Conservation (phyloP, 495 filamentous ascomycete genomes). For the Pyrenula massariospora region DNA sequence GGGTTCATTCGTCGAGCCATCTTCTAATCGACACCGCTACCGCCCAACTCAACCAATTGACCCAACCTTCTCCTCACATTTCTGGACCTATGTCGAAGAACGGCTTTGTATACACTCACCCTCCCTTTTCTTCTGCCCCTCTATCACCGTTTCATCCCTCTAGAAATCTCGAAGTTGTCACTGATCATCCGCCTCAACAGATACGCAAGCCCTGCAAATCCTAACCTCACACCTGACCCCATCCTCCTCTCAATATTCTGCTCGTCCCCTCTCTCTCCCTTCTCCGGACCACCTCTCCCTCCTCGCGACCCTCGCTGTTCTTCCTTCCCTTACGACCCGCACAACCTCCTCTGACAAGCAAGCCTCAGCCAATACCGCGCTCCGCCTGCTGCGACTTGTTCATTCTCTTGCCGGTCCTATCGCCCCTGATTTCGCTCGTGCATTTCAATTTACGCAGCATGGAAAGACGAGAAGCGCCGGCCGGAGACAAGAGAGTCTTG, state of each 20-base stretch:
- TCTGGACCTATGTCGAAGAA: background rate
- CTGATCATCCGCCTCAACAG: background rate
- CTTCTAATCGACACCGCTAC: no score
- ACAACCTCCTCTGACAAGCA: conserved; percentile 38
- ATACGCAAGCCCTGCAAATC: conserved; percentile 55
- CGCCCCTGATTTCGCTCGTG: conserved; percentile 31
- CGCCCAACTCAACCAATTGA: background rate
- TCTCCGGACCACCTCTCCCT: conserved; percentile 51
- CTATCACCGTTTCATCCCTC: no score
- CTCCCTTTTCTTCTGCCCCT: background rate
- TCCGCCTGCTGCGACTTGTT: conserved; percentile 47
- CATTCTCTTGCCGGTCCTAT: conserved; percentile 38
- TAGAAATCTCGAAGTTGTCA: no score
- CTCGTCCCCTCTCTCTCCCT: conserved; percentile 33
- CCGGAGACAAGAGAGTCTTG: background rate
- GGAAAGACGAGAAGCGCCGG: background rate
- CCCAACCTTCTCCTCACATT: background rate
- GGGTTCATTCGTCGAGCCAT: no score
- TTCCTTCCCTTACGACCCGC: conserved; percentile 57
- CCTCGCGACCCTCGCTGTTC: conserved; percentile 54
- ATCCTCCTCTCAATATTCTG: conserved; percentile 25
- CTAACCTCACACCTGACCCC: conserved; percentile 52
- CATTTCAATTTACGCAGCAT: conserved; percentile 39
- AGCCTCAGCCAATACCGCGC: conserved; percentile 39
- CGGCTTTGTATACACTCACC: background rate